phyloP scores from a whole-genome alignment of 441 rosid species.

The Kokia cookei region DNA sequence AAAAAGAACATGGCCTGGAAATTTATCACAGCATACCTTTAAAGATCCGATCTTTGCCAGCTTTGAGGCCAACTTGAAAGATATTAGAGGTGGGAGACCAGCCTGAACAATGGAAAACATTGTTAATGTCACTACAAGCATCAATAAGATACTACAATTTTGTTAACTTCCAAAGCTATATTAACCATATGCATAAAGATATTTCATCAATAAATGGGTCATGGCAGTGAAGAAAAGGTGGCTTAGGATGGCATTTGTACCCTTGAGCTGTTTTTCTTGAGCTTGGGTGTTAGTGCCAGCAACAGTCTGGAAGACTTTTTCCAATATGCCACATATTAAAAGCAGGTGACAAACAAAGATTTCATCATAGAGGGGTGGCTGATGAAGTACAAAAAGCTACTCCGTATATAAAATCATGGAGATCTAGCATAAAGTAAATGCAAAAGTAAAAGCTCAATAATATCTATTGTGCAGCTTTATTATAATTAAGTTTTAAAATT shows the following conservation, averaged over 20 bases:
- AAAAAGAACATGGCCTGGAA: background rate
- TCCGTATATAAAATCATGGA: background rate
- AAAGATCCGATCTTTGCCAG: conserved; percentile 61
- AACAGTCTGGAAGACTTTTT: background rate
- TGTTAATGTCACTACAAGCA: background rate
- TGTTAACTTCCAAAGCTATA: background rate
- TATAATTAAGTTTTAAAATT: background rate
- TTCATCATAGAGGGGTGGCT: background rate
- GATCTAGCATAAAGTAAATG: background rate
- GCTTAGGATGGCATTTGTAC: background rate
- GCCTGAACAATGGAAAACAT: conserved; percentile 33
- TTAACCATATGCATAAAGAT: background rate
- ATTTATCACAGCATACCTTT: conserved; percentile 37
- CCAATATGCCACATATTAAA: background rate
- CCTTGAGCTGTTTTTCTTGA: background rate
- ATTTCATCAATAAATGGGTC: background rate
- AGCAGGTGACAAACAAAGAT: background rate
- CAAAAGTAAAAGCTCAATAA: background rate
- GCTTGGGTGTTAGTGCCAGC: background rate
- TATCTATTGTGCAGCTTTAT: background rate
- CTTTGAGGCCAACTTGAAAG: conserved; percentile 63
- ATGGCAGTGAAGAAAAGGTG: background rate
- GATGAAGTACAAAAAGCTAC: background rate
- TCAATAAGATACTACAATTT: background rate
- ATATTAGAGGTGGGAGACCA: conserved; percentile 42